Evolutionary conservation across 2,329 filamentous ascomycete species (phyloP).

Genomic region (Neurospora sp.): DNA sequence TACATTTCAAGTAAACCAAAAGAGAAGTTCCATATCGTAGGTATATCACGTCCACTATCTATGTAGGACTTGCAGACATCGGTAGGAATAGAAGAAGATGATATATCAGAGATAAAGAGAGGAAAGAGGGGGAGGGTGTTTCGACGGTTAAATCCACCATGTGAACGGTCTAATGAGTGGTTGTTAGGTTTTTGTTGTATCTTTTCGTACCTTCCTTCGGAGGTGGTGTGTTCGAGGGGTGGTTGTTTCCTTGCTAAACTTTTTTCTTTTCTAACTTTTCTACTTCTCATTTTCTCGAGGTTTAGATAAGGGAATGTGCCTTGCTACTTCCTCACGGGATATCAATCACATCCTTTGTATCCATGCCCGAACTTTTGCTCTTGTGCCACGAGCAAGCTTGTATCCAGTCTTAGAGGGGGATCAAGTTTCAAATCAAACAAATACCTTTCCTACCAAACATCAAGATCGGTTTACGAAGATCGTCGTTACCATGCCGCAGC

Average conservation of each 20-base stretch:
- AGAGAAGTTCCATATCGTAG: background rate
- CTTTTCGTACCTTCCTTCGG: background rate
- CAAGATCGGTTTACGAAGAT: background rate
- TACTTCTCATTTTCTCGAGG: background rate
- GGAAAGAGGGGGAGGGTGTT: background rate
- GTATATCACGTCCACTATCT: background rate
- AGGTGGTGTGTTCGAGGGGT: background rate
- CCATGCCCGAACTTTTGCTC: background rate
- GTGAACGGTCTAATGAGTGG: background rate
- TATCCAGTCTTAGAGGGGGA: too few relatives aligned
- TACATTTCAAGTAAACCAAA: background rate
- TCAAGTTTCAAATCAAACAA: background rate
- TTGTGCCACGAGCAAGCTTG: background rate
- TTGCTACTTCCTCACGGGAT: background rate
- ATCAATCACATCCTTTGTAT: background rate
- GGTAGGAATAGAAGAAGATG: background rate
- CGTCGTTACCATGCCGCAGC: background rate
- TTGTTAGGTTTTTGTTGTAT: background rate
- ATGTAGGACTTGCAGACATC: background rate
- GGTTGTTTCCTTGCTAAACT: background rate
- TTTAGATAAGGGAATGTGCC: background rate
- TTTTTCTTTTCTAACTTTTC: background rate
- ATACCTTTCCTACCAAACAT: background rate
- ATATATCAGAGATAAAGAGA: background rate
- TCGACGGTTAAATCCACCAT: background rate